These are phyloP conservation scores for Emmonsiellopsis sp. DNA, from an alignment of 2,329 filamentous ascomycete genomes.

Conservation along the genomic window DNA sequence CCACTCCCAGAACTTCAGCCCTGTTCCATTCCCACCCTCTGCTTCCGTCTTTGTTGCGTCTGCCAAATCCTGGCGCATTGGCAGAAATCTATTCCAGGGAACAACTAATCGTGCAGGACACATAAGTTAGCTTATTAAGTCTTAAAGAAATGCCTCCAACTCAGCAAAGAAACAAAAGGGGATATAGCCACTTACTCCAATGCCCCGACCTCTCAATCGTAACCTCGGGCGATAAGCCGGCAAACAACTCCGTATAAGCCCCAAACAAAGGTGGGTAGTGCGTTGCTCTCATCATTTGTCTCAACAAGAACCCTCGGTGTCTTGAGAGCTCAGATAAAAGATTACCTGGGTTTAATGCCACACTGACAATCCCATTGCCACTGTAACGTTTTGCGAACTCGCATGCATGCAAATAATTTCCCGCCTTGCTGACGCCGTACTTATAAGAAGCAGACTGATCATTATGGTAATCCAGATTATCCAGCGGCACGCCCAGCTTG, in stretches of 20 bases:
- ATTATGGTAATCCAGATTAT: constrained; percentile 16
- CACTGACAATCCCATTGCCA: constrained; percentile 9
- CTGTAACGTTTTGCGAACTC: constrained; percentile 21
- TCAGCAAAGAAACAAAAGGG: neutral
- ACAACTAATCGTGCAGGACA: constrained; percentile 8
- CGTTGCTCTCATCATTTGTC: constrained; percentile 15
- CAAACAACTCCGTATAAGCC: constrained; percentile 42
- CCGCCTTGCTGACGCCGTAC: constrained; percentile 28
- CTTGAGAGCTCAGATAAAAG: constrained; percentile 18
- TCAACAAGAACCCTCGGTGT: constrained; percentile 15
- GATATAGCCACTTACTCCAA: constrained; percentile 6
- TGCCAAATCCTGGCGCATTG: constrained; percentile 12
- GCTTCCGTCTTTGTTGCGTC: constrained; percentile 12
- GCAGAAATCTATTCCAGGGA: constrained; percentile 12
- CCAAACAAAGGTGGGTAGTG: constrained; percentile 27
- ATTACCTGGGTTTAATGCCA: constrained; percentile 26
- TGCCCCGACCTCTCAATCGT: constrained; percentile 25
- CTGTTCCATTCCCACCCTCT: constrained; percentile 21
- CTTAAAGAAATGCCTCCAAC: no score
- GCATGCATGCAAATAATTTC: constrained; percentile 23
- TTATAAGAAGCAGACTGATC: constrained; percentile 15
- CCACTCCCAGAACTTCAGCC: constrained; percentile 31
- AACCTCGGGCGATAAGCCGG: constrained; percentile 37
- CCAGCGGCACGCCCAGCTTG: constrained; percentile 16
- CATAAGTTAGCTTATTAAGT: neutral